A percentile compares a stretch with the other conserved stretches of the same genome.
Conservation (phyloP, 2,329 filamentous ascomycete genomes). For the Fusarium longipes region DNA sequence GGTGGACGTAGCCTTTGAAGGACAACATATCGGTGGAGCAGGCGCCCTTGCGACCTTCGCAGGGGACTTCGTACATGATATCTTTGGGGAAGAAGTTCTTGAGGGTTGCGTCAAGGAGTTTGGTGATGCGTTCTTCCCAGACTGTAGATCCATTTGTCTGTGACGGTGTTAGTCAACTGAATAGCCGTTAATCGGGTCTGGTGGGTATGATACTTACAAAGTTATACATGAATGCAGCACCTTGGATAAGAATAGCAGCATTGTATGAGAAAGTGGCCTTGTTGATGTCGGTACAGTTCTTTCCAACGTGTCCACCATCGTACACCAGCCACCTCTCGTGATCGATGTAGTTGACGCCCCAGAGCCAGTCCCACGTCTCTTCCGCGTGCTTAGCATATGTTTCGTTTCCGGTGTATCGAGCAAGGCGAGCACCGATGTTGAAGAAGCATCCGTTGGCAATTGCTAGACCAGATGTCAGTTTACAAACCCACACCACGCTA, state of each 20-base stretch:
- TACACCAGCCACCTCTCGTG: constrained; percentile 69
- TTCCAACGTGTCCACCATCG: constrained; percentile 68
- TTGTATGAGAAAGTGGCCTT: constrained; percentile 75
- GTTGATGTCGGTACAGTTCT: constrained; percentile 71
- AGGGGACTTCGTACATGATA: constrained; percentile 74
- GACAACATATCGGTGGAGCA: constrained; percentile 79
- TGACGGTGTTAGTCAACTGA: constrained; percentile 32
- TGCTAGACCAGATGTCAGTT: constrained; percentile 49
- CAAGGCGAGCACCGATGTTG: constrained; percentile 75
- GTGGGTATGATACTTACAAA: constrained; percentile 54
- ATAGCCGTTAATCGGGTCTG: too few relatives aligned
- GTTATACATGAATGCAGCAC: constrained; percentile 77
- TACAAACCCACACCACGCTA: accelerated
- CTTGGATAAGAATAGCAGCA: constrained; percentile 70
- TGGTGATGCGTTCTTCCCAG: constrained; percentile 68
- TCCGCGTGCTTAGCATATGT: constrained; percentile 73
- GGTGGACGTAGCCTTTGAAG: constrained; percentile 77
- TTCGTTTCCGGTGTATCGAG: constrained; percentile 73
- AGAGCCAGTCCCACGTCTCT: constrained; percentile 72
- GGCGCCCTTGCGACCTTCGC: constrained; percentile 64
- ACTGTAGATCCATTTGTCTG: constrained; percentile 63
- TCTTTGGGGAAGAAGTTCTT: constrained; percentile 66
- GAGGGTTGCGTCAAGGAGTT: constrained; percentile 63
- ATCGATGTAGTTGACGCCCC: constrained; percentile 67
- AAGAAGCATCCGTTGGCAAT: constrained; percentile 73